Base-by-base conservation (phyloP, 1,139 yeast genomes). In the Pichia sp. region DNA sequence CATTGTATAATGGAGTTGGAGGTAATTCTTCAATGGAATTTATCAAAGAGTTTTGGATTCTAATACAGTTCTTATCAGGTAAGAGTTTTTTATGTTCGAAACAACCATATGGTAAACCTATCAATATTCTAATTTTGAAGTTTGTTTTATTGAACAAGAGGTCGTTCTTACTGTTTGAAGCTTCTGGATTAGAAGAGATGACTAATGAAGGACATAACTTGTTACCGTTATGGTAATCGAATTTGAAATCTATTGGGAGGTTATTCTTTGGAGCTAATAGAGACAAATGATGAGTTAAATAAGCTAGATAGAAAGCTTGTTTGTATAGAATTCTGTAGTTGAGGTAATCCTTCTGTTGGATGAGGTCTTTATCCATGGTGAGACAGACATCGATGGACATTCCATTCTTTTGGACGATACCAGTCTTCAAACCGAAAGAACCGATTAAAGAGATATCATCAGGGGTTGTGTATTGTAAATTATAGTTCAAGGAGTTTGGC, bases 281-380 rank as follows among this genome's bases (percentile, higher is more conserved):
- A 40, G 79, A 74, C 55, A 89, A 70, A 52, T 79, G 74, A 52
- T 83, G 83, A 0, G 93, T 84, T 54, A 91, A 63, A 61, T 83
- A 84, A 8, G 96, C 91, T 51, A 90, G 60, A 61, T 90, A 93
- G 57, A 87, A 93, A 4, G 97, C 83, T 55, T 96, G 77, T 67
- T 93, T 93, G 68, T 91, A 90, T 49, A 89, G 72, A 39, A 95
- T 93, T 61, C 98, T 76, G 68, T 87, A 90, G 67, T 93, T 93
- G 57, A 91, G 72, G 62, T 84, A 89, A 65, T 93, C 99, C 67
- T 94, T 93, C 44, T 85, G 83, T 61, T 85, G 93, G 61, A 93
- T 84, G 43, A 87, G 62, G 24, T 70, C 69, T 44, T 71, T 67
- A 4, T 97, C 96, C 94, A 93, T 91, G 10, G 88, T 81, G 47